Evolutionary conservation across 306 rosid species (phyloP), one percentile per base, ranked within the genome.

Genomic region (Vigna trinervia): DNA sequence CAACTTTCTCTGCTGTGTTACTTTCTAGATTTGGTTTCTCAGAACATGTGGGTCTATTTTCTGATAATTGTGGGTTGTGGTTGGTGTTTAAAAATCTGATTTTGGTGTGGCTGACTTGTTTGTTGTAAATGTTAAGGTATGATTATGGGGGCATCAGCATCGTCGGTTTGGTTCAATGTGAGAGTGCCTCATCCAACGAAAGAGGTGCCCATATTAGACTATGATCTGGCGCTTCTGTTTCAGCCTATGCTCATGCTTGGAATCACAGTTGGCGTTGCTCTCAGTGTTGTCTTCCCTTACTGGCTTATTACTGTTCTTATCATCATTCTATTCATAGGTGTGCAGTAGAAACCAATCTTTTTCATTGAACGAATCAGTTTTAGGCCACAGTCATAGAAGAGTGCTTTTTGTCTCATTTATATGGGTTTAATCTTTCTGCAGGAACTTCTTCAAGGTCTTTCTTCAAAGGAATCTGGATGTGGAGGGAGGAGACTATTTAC

Each of bases 161-260:
- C 98, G 43, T 92, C 98, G 0, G 93, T 94, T 12, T 94, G 97
- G 96, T 94, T 90, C 73, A 94, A 94, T 86, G 75, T 94, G 51
- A 89, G 98, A 82, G 95, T 94, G 71, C 86, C 88, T 0, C 98
- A 94, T 86, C 97, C 98, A 71, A 92, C 95, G 0, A 94, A 85
- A 66, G 87, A 89, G 58, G 98, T 88, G 52, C 97, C 98, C 2
- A 92, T 92, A 36, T 70, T 92, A 59, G 98, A 94, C 80, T 92
- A 94, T 57, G 95, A 94, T 82, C 61, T 94, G 17, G 97, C 98
- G 0, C 94, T 94, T 74, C 85, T 94, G 30, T 94, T 94, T 50
- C 97, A 92, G 74, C 98, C 98, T 26, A 88, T 94, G 98, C 90
- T 89, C 59, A 90, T 92, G 98, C 97, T 94, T 75, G 97, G 96